A percentile compares a stretch with the other conserved stretches of the same genome.
These are phyloP conservation scores for Kuraishia ogatae DNA, from an alignment of 805 yeast genomes.

Conservation along the genomic window DNA sequence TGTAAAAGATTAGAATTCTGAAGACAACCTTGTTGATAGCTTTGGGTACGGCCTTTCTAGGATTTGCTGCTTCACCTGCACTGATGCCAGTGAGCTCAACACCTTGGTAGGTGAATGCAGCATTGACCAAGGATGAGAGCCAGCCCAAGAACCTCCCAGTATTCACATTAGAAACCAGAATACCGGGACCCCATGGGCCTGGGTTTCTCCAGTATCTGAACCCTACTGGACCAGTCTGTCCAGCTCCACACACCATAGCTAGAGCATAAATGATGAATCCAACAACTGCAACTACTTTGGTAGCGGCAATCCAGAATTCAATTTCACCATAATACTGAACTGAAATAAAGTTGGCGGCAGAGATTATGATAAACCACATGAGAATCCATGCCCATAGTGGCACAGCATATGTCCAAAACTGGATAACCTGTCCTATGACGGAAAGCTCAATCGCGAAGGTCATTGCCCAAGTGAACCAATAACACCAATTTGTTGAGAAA, in stretches of 20 bases:
- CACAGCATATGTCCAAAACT: slow-evolving; percentile 61
- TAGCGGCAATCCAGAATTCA: slow-evolving; percentile 65
- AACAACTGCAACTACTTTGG: slow-evolving; percentile 58
- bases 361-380: slow-evolving; percentile 52
- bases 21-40: slow-evolving; percentile 63
- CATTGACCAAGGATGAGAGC: slow-evolving; percentile 59
- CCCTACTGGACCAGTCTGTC: slow-evolving; percentile 59
- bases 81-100: slow-evolving; percentile 69
- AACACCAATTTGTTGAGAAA: slow-evolving; percentile 63
- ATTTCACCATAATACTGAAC: slow-evolving; percentile 67
- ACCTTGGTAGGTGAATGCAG: slow-evolving; percentile 79
- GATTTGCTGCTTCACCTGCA: slow-evolving; percentile 67
- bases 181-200: slow-evolving; percentile 68
- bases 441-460: slow-evolving; percentile 70
- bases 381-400: slow-evolving; percentile 69
- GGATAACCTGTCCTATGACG: slow-evolving; percentile 57
- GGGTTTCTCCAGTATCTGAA: slow-evolving; percentile 79
- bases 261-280: slow-evolving; percentile 65
- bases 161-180: slow-evolving; percentile 33
- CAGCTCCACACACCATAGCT: slow-evolving; percentile 72
- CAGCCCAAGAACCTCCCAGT: slow-evolving; percentile 62
- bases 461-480: slow-evolving; percentile 74
- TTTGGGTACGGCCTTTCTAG: slow-evolving; percentile 60
- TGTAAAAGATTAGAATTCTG: slow-evolving; percentile 60
- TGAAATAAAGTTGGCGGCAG: slow-evolving; percentile 51